Evolutionary conservation across 208 protist species (phyloP), one percentile per base, ranked within the genome.

Genomic region (Crithidia expoeki): DNA sequence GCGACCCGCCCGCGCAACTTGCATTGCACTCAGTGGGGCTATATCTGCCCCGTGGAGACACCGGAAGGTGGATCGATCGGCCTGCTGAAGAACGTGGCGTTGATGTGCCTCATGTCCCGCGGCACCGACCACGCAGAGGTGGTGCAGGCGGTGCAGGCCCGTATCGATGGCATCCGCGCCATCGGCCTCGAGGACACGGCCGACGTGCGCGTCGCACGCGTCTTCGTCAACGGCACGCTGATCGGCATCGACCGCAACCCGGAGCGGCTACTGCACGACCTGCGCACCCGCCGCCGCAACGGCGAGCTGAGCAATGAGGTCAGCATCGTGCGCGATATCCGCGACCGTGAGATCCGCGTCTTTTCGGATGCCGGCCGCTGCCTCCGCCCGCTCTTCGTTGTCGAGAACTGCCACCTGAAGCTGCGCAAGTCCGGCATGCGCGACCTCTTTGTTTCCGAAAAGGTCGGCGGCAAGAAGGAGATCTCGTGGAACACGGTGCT

Each of bases 31-130:
- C 98, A 99, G 78, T 99, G 98, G 95, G 99, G 99, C 59, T 99
- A 99, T 88, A 87, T 99, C 17, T 99, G 99, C 81, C 99, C 99
- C 4, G 94, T 96, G 25, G 99, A 99, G 76, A 99, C 99, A 14
- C 99, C 99, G 4, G 98, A 99, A 84, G 98, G 98, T 46, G 98
- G 99, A 57, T 92, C 89, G 17, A 99, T 98, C 70, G 99, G 99
- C 44, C 82, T 99, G 1, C 97, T 99, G 10, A 99, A 99, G 85
- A 99, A 99, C 79, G 88, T 99, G 28, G 93, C 99, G 28, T 83
- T 99, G 11, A 91, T 99, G 65, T 98, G 98, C 25, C 97, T 99
- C 69, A 97, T 99, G 50, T 99, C 99, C 2, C 98, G 97, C 10
- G 97, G 99, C 73, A 91, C 97, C 46, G 93, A 99, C 60, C 89